These are phyloP conservation scores for Globisporangium recalcitrans DNA, from an alignment of 352 stramenopile genomes.

Conservation along the genomic window DNA sequence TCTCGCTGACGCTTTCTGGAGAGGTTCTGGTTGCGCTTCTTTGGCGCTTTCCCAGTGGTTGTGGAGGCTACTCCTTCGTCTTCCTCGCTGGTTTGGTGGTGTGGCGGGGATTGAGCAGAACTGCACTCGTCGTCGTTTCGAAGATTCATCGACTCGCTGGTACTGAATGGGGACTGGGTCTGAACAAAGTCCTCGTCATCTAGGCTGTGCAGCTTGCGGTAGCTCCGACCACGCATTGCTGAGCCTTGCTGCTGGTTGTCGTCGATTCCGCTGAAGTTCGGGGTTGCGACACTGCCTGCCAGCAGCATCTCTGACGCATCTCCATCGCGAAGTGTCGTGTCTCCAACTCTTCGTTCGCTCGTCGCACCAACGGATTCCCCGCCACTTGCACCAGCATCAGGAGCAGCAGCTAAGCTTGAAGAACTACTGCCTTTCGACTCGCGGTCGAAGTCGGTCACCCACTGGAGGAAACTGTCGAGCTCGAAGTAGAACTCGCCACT, in stretches of 20 bases:
- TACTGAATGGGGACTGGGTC: not conserved
- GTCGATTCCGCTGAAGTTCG: not conserved
- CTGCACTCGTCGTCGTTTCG: not conserved
- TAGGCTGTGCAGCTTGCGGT: not conserved
- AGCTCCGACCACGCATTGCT: not conserved
- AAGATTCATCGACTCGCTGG: not conserved
- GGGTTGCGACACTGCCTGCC: not conserved
- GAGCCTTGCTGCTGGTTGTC: not conserved
- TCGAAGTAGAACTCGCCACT: not conserved
- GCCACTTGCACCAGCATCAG: too few relatives aligned
- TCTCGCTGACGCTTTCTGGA: slow-evolving; percentile 13
- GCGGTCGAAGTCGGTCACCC: not conserved
- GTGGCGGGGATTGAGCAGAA: not conserved
- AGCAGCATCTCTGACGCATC: not conserved
- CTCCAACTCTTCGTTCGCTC: not conserved
- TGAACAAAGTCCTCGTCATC: not conserved
- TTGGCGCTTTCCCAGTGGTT: not conserved
- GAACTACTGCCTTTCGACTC: not conserved
- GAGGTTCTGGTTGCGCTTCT: slow-evolving; percentile 23
- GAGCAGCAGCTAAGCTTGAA: not conserved
- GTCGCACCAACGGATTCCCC: not conserved
- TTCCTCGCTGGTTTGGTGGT: not conserved
- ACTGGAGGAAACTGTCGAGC: not conserved
- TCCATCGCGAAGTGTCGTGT: not conserved
- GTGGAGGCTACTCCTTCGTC: not conserved